These are phyloP conservation scores for Pseudoperonospora humuli DNA, from an alignment of 352 stramenopile species.

Conservation along the genomic window DNA sequence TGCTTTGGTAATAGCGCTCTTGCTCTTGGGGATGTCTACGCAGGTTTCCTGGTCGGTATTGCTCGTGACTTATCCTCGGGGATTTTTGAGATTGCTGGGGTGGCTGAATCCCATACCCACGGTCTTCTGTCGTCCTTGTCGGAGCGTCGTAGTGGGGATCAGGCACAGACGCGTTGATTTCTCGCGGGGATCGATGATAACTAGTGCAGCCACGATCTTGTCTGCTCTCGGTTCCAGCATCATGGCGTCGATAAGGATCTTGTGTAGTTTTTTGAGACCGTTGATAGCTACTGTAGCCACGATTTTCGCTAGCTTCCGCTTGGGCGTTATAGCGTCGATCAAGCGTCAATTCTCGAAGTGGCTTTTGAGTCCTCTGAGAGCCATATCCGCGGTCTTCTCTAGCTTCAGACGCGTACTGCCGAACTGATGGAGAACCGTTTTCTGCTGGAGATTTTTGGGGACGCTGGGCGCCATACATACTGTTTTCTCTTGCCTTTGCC, in stretches of 20 bases:
- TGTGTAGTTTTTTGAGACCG: constrained; percentile 5
- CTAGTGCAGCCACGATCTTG: constrained; percentile 11
- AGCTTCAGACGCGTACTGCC: constrained; percentile 8
- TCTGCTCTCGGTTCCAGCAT: constrained; percentile 1
- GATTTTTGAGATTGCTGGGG: constrained; percentile 1
- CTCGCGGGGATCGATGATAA: constrained; percentile 7
- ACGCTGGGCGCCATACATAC: constrained; percentile 7
- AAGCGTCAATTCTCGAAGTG: constrained; percentile 5
- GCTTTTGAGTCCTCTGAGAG: constrained; percentile 3
- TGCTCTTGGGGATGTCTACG: constrained; percentile 3
- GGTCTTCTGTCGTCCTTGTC: constrained; percentile 13
- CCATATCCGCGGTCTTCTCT: constrained; percentile 21
- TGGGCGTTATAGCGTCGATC: constrained; percentile 6
- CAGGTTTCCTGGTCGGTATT: constrained; percentile 6
- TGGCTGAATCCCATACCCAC: constrained; percentile 12
- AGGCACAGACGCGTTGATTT: not conserved
- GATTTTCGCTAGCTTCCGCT: constrained; percentile 17
- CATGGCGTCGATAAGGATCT: constrained; percentile 5
- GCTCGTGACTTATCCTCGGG: constrained; percentile 2
- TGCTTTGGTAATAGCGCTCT: constrained; percentile 17
- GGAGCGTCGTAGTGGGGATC: not conserved
- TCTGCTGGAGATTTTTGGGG: constrained; percentile 5
- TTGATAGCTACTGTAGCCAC: constrained; percentile 15
- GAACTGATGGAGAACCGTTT: not conserved
- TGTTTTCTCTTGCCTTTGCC: constrained; percentile 8